Conservation (phyloP, 257 asterid species). For the Echium plantagineum region DNA sequence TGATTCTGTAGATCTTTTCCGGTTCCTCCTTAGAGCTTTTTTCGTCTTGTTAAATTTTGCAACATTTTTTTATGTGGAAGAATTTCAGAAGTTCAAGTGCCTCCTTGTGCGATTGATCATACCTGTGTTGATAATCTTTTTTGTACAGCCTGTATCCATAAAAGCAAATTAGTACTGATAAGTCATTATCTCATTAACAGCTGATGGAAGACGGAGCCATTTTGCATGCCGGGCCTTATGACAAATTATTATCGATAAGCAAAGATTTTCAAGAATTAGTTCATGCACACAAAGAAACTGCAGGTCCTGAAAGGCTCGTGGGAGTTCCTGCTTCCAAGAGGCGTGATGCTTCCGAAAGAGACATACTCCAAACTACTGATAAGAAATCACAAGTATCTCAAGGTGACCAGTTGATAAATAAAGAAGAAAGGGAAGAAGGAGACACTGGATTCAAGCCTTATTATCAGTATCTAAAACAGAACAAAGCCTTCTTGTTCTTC, state of each 20-base stretch:
- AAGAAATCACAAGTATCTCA: conserved; percentile 21
- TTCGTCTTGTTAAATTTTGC: too few species aligned
- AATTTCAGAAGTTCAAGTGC: too few species aligned
- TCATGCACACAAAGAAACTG: conserved; percentile 45
- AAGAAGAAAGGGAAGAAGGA: conserved; percentile 79
- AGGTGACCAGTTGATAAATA: conserved; percentile 72
- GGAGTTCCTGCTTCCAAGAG: conserved; percentile 20
- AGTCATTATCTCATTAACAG: conserved; percentile 15
- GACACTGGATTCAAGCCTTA: conserved; percentile 85
- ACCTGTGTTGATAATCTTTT: background rate
- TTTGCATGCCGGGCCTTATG: conserved; percentile 31
- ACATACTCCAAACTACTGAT: conserved; percentile 22
- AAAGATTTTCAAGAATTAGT: conserved; percentile 37
- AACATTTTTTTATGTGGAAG: too few species aligned
- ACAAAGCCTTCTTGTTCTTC: conserved; percentile 58
- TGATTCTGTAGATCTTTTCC: background rate
- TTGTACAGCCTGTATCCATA: background rate
- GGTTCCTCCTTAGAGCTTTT: background rate
- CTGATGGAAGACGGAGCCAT: conserved; percentile 42
- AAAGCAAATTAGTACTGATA: background rate
- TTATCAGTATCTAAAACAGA: conserved; percentile 53
- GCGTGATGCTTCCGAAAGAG: conserved; percentile 19
- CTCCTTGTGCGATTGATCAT: background rate
- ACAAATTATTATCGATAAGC: conserved; percentile 33
- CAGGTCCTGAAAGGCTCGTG: conserved; percentile 36